Evolutionary conservation across 768 basidiomycete species (phyloP), one percentile per base, ranked within the genome.

Genomic region (Mycena sanguinolenta): DNA sequence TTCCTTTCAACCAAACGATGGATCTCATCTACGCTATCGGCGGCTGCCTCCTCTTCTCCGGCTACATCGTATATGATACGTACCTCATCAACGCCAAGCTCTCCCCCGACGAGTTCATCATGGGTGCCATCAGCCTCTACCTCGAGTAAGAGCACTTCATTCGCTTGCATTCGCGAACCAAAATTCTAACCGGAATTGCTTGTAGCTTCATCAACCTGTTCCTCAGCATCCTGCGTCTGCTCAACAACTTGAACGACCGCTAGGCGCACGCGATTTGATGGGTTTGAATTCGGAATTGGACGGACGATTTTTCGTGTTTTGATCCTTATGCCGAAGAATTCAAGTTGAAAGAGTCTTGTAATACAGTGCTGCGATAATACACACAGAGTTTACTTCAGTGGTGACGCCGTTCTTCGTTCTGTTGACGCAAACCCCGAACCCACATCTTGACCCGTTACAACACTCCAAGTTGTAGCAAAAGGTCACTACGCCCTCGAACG

Each of bases 121-220:
- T 98, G 84, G 97, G 92, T 39, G 87, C 95, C 21, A 92, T 98
- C 77, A 92, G 91, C 73, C 89, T 99, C n/a, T 99, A 98, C 82
- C 91, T 98, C 65, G 97, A 98, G 90, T 93, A 82, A 74, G 91
- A 91, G 13, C n/a, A 46, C 69, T 23, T 55, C 36, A 38, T 38
- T 38, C 36, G n/a, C n/a, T 32, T 52, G 16, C 7, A 19, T 19
- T 42, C 14, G 14, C 6, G 39, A 17, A 42, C 39, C 14, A n/a
- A 21, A 4, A n/a, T 46, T 46, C 21, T 50, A 23, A 19, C 57
- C 65, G 34, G 46, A 62, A 49, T 44, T 62, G 6, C 17, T 6
- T 34, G 32, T 34, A 21, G 17, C 44, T 70, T 60, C 49, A 50
- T 50, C 49, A 50, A 50, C 12, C 19, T 71, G 93, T 93, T 96